Conservation (phyloP, 805 yeast genomes). For the Trichomonascus vanleenenianus region DNA sequence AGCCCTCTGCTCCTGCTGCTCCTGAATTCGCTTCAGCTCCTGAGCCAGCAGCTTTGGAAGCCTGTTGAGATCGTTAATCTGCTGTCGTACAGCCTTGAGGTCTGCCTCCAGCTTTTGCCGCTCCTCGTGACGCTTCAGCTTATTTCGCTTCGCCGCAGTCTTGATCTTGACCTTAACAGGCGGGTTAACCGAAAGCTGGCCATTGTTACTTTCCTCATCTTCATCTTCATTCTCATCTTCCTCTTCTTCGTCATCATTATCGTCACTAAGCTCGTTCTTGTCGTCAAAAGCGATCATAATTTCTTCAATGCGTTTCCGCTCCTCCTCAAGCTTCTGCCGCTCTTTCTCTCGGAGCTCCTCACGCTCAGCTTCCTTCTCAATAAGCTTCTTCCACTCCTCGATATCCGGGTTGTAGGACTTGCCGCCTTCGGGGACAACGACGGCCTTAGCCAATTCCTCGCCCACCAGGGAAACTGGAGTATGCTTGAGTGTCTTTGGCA, state of each 20-base stretch:
- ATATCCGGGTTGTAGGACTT: conserved; percentile 88
- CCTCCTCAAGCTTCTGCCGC: conserved; percentile 52
- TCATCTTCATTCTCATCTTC: conserved; percentile 24
- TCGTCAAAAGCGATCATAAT: conserved; percentile 47
- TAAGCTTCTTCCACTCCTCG: conserved; percentile 70
- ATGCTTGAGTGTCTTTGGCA: conserved; percentile 40
- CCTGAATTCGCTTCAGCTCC: conserved; percentile 13
- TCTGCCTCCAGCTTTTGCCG: conserved; percentile 41
- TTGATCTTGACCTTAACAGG: conserved; percentile 64
- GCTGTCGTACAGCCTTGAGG: conserved; percentile 50
- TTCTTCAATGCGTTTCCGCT: conserved; percentile 54
- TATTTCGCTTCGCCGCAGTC: conserved; percentile 72
- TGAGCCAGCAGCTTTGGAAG: conserved; percentile 26
- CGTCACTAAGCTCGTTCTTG: conserved; percentile 17
- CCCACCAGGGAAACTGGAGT: conserved; percentile 52
- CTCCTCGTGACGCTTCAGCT: conserved; percentile 49
- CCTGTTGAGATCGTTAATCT: conserved; percentile 51
- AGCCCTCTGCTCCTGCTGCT: conserved; percentile 18
- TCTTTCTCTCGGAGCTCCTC: conserved; percentile 64
- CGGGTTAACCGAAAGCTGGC: conserved; percentile 56
- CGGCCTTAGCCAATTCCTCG: conserved; percentile 30
- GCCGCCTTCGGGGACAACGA: conserved; percentile 66
- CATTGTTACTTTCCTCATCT: conserved; percentile 33
- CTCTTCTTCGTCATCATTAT: conserved; percentile 22
- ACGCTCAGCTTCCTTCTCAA: conserved; percentile 54